phyloP scores from a whole-genome alignment of 805 yeast genomes.

The Candida sonorensis region DNA sequence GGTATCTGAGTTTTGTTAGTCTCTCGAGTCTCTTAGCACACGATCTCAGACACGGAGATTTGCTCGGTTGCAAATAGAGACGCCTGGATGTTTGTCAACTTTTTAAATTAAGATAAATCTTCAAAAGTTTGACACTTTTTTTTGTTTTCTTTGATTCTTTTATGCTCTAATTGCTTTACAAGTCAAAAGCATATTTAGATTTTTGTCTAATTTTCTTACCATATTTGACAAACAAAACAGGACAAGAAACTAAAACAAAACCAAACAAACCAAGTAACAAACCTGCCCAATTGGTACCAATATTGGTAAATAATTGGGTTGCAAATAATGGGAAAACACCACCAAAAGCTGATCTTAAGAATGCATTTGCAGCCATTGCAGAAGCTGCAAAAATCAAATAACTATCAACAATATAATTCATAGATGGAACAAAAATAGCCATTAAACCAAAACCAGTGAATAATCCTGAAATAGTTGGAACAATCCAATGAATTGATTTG shows the following conservation, averaged over 20 bases:
- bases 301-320: conserved; percentile 55
- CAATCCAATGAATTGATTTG: conserved; percentile 69
- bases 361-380: conserved; percentile 48
- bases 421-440: conserved; percentile 58
- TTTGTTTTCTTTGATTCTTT: too few species aligned
- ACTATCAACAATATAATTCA: conserved; percentile 68
- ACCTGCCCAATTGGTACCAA: conserved; percentile 80
- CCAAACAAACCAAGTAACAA: conserved; percentile 60
- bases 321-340: conserved; percentile 71
- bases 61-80: too few species aligned
- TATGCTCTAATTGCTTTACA: not conserved
- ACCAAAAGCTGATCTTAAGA: conserved; percentile 61
- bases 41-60: too few species aligned
- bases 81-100: too few species aligned
- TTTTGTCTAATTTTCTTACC: conserved; percentile 50
- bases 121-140: too few species aligned
- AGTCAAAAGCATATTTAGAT: conserved; percentile 50
- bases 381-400: conserved; percentile 71
- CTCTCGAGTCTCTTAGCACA: too few species aligned
- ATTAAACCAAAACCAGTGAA: conserved; percentile 64
- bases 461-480: conserved; percentile 62
- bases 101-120: too few species aligned
- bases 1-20: too few species aligned
- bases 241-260: conserved; percentile 54
- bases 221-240: conserved; percentile 53